phyloP scores from a whole-genome alignment of 176 grass and related monocot genomes.

The Carex kokanica region DNA sequence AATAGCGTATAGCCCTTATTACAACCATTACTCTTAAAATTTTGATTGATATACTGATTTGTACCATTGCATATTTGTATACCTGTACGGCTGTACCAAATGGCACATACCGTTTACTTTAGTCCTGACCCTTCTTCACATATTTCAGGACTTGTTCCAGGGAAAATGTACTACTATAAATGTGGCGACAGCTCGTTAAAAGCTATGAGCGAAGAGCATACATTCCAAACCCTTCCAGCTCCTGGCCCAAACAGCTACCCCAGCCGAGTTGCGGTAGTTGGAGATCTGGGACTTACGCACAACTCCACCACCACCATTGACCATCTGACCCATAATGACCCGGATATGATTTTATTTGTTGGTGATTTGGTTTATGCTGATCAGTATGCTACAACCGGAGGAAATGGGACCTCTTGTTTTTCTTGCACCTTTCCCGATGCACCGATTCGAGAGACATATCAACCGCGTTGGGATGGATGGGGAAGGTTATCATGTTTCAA shows the following conservation, averaged over 20 bases:
- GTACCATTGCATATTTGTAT: neutral
- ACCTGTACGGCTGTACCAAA: neutral
- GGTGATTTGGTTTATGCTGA: conserved; percentile 79
- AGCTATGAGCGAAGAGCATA: conserved; percentile 49
- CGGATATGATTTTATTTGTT: conserved; percentile 64
- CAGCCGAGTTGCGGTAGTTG: conserved; percentile 56
- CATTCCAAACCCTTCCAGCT: conserved; percentile 61
- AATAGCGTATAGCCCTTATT: too few species aligned
- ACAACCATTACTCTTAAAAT: neutral
- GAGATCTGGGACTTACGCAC: conserved; percentile 77
- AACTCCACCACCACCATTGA: conserved; percentile 85
- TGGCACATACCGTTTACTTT: neutral
- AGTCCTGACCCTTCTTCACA: neutral
- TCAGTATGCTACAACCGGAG: conserved; percentile 78
- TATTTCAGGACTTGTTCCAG: conserved; percentile 38
- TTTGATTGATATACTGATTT: neutral
- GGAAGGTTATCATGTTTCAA: conserved; percentile 41
- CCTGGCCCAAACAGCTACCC: conserved; percentile 36
- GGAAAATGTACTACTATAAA: conserved; percentile 71
- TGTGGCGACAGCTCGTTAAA: conserved; percentile 65
- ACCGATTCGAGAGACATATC: conserved; percentile 74
- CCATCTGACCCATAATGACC: conserved; percentile 63
- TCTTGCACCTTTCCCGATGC: conserved; percentile 77
- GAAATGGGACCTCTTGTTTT: conserved; percentile 68
- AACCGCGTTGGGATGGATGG: conserved; percentile 85